Percentiles rank a stretch among this genome's conserved stretches.
Evolutionary conservation across 164 flowering plant species (phyloP).

Genomic region (Vitis labrusca): DNA sequence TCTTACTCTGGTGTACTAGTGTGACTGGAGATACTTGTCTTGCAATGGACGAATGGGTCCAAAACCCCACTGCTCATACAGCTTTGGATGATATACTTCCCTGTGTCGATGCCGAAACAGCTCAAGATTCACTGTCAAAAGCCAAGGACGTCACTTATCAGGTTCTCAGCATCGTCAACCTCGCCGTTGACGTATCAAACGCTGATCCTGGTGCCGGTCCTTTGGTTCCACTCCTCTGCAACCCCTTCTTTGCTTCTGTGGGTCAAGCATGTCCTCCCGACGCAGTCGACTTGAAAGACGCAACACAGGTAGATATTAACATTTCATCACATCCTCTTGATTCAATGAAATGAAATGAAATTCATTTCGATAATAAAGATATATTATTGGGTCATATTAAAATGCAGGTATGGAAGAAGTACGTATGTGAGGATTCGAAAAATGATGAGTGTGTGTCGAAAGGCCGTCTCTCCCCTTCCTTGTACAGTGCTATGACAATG

Average conservation of each 20-base stretch:
- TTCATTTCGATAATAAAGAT: too few species aligned
- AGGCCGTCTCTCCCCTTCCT: constrained; percentile 52
- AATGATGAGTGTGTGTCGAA: constrained; percentile 39
- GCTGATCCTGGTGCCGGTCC: constrained; percentile 39
- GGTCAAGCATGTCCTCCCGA: constrained; percentile 42
- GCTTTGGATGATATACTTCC: constrained; percentile 59
- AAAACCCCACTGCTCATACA: constrained; percentile 51
- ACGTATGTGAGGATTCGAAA: constrained; percentile 45
- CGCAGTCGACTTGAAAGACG: constrained; percentile 52
- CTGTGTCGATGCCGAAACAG: constrained; percentile 49
- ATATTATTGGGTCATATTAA: too few species aligned
- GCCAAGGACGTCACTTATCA: constrained; percentile 57
- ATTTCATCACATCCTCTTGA: too few species aligned
- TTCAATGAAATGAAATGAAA: too few species aligned
- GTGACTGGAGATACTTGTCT: constrained; percentile 59
- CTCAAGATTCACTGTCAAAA: constrained; percentile 46
- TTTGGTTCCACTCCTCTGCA: constrained; percentile 56
- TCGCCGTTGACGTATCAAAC: too few species aligned
- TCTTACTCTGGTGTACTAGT: constrained; percentile 17
- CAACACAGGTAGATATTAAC: constrained; percentile 40
- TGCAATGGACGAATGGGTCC: constrained; percentile 63
- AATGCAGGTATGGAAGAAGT: constrained; percentile 50
- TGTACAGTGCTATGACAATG: constrained; percentile 41
- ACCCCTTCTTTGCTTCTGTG: constrained; percentile 38
- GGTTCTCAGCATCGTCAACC: constrained; percentile 44